Conservation (phyloP, 805 yeast genomes). For the Sugiyamaella floridensis region DNA sequence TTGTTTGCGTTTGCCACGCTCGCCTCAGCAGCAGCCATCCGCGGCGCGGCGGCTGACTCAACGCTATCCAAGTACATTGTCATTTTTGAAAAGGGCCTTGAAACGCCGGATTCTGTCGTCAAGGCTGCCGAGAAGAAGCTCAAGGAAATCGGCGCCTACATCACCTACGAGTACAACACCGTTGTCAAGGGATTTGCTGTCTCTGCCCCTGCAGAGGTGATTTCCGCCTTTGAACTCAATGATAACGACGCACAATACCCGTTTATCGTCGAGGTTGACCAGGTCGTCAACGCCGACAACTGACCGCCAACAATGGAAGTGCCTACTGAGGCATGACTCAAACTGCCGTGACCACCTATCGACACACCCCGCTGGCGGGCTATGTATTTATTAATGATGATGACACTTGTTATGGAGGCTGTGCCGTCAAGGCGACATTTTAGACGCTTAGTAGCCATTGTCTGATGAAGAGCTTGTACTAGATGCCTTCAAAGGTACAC, state of each 20-base stretch:
- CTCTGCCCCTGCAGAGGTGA: constrained; percentile 30
- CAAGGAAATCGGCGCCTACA: constrained; percentile 36
- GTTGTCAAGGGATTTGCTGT: constrained; percentile 45
- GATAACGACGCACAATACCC: constrained; percentile 30
- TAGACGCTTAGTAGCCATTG: too few relatives aligned
- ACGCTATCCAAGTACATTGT: constrained; percentile 22
- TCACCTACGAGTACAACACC: constrained; percentile 42
- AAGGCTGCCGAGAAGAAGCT: constrained; percentile 32
- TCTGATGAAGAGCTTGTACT: too few relatives aligned
- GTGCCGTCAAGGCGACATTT: too few relatives aligned
- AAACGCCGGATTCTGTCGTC: constrained; percentile 30
- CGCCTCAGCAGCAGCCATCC: neutral
- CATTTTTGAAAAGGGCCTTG: constrained; percentile 26
- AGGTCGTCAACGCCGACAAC: constrained; percentile 27
- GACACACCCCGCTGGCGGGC: neutral
- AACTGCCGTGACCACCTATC: neutral
- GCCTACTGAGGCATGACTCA: neutral
- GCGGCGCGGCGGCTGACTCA: neutral
- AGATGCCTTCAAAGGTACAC: too few relatives aligned
- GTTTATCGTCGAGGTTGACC: constrained; percentile 41
- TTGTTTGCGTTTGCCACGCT: neutral
- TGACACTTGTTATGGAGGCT: neutral
- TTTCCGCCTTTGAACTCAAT: constrained; percentile 18
- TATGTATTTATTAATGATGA: neutral
- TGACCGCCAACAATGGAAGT: neutral